phyloP scores from a whole-genome alignment of 2,329 filamentous ascomycete genomes.

The Hypoxylon sp. region DNA sequence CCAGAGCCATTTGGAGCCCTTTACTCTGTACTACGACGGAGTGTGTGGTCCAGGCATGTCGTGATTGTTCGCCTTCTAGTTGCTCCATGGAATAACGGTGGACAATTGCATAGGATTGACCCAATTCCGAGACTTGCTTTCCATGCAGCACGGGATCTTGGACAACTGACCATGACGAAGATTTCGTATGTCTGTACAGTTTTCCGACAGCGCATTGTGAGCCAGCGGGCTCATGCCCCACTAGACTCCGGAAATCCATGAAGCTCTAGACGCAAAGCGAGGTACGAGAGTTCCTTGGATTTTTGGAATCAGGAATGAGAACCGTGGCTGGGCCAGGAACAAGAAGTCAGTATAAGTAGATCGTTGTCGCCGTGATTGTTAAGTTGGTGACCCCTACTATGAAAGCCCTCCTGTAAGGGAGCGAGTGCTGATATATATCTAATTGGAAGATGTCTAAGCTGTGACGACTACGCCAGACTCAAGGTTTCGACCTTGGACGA shows the following conservation, averaged over 20 bases:
- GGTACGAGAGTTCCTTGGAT: neutral
- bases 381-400: neutral
- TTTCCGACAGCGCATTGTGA: neutral
- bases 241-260: neutral
- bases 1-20: neutral
- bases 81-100: conserved; percentile 3
- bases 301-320: neutral
- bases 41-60: conserved; percentile 1
- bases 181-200: neutral
- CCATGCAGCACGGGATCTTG: conserved; percentile 2
- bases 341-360: neutral
- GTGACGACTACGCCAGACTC: neutral
- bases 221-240: neutral
- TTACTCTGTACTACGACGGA: neutral
- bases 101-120: conserved; percentile 5
- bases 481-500: neutral
- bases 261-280: neutral
- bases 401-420: neutral
- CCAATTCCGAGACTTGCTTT: neutral
- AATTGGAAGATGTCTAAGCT: neutral
- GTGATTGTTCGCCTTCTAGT: neutral
- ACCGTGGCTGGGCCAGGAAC: neutral
- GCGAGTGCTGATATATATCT: neutral
- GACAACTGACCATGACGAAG: conserved; percentile 1
- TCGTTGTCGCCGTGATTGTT: neutral